Conservation (phyloP, 1,284 basidiomycete genomes). For the Vanrija sp. region DNA sequence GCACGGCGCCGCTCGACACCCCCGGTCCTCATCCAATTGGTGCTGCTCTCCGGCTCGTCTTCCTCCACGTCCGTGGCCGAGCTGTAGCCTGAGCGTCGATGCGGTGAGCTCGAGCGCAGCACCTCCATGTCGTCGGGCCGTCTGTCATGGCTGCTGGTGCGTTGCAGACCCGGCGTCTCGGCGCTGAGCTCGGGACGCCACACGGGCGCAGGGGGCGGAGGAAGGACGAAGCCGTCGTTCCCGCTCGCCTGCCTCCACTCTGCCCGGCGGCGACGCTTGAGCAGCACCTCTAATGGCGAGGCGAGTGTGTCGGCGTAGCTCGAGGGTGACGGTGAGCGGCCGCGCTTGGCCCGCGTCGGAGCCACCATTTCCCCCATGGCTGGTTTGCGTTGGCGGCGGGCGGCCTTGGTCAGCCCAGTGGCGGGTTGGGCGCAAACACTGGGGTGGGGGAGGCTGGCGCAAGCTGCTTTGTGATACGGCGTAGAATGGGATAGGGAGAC, state of each 20-base stretch:
- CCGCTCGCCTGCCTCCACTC: background rate
- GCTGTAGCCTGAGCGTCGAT: background rate
- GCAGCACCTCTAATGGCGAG: conserved; percentile 39
- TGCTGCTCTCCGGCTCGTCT: background rate
- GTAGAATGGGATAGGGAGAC: too few relatives aligned
- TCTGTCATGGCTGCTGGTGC: background rate
- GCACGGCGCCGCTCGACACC: conserved; percentile 16
- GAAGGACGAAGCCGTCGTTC: background rate
- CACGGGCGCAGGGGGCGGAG: conserved; percentile 2
- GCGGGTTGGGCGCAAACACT: too few relatives aligned
- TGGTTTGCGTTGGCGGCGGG: too few relatives aligned
- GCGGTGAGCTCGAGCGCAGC: background rate
- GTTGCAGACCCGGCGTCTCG: background rate
- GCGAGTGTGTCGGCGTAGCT: conserved; percentile 25
- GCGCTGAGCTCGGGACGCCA: background rate
- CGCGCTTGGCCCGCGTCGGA: conserved; percentile 28
- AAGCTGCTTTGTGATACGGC: too few relatives aligned
- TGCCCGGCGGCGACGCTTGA: conserved; percentile 35
- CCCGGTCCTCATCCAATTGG: background rate
- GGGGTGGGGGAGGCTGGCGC: too few relatives aligned
- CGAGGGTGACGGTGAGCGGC: conserved; percentile 36
- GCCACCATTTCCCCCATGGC: conserved; percentile 6
- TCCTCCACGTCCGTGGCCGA: conserved; percentile 1
- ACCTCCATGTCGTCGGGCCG: background rate
- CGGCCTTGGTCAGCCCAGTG: too few relatives aligned